Evolutionary conservation across 805 yeast genomes (phyloP).

Genomic region (Wickerhamia fluorescens): DNA sequence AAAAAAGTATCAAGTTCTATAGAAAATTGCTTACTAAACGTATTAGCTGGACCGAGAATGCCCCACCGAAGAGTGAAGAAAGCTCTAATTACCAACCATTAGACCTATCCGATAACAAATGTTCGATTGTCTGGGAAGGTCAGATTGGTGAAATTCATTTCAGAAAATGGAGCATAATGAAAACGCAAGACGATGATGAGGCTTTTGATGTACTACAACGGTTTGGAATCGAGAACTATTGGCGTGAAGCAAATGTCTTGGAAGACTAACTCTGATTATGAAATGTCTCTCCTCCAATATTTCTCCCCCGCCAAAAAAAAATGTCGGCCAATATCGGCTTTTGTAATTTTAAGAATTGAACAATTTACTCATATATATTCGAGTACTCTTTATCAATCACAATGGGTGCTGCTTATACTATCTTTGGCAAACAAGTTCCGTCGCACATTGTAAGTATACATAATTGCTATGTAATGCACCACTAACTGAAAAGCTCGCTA

Average conservation of each 20-base stretch:
- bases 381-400: neutral
- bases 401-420: conserved; percentile 38
- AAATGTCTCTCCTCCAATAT: too few species aligned
- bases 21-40: conserved; percentile 53
- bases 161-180: conserved; percentile 61
- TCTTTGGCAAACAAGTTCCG: conserved; percentile 40
- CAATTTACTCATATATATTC: neutral
- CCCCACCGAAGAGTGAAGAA: conserved; percentile 19
- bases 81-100: conserved; percentile 3
- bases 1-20: conserved; percentile 53
- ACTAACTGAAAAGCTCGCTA: conserved; percentile 24
- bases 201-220: conserved; percentile 42
- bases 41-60: conserved; percentile 62
- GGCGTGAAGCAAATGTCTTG: conserved; percentile 34
- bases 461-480: too few species aligned
- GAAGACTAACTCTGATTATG: neutral
- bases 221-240: conserved; percentile 53
- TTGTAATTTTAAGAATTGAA: neutral
- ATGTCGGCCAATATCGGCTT: too few species aligned
- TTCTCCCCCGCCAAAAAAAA: too few species aligned
- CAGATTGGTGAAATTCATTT: conserved; percentile 47
- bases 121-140: conserved; percentile 67
- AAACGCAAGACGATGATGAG: conserved; percentile 44
- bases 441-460: conserved; percentile 33
- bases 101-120: conserved; percentile 38